Evolutionary conservation across 1,139 yeast genomes (phyloP).

Genomic region (Diutina catenulata): DNA sequence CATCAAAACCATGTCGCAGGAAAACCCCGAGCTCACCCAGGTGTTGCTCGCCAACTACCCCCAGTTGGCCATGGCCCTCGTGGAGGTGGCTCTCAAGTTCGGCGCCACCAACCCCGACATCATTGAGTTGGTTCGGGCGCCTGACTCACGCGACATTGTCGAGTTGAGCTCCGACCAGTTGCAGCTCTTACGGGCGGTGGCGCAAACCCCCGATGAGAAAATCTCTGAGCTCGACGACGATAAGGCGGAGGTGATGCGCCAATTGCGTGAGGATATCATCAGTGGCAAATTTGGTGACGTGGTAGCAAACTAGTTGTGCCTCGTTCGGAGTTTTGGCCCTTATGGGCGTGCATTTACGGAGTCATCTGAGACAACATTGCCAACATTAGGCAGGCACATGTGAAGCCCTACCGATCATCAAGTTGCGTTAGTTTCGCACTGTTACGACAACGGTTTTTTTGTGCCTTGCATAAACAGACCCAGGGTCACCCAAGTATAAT

Average conservation of each 20-base stretch:
- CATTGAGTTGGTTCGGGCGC: conserved; percentile 31
- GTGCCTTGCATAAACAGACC: not conserved
- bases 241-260: conserved; percentile 2
- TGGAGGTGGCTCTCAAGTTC: conserved; percentile 58
- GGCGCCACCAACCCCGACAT: conserved; percentile 47
- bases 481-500: too few relatives aligned
- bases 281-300: conserved; percentile 2
- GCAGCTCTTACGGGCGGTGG: conserved; percentile 40
- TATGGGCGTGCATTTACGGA: too few relatives aligned
- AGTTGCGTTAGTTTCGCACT: too few relatives aligned
- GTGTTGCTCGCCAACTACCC: conserved; percentile 60
- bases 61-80: conserved; percentile 70
- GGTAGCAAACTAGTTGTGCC: too few relatives aligned
- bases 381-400: too few relatives aligned
- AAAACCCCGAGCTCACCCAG: conserved; percentile 53
- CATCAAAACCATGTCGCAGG: conserved; percentile 50
- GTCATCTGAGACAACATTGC: too few relatives aligned
- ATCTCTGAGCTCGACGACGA: not conserved
- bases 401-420: too few relatives aligned
- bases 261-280: not conserved
- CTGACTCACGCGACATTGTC: conserved; percentile 26
- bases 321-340: too few relatives aligned
- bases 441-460: too few relatives aligned
- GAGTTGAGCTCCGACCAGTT: conserved; percentile 37
- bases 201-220: conserved; percentile 43